Conservation (phyloP, 768 basidiomycete species). For the Calocera cornea region DNA sequence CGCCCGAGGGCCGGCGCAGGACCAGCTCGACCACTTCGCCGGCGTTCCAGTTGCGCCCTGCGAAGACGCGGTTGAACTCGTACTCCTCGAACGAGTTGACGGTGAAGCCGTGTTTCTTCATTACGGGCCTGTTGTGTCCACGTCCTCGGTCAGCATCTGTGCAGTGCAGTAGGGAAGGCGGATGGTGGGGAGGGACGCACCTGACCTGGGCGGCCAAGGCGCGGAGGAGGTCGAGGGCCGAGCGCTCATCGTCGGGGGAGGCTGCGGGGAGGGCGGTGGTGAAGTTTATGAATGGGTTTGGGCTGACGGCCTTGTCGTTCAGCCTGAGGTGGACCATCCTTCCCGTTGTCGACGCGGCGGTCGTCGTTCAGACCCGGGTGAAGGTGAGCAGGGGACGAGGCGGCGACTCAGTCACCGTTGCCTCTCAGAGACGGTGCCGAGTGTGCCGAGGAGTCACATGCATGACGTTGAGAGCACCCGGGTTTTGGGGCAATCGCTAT, state of each 20-base stretch:
- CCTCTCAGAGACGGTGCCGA: not conserved
- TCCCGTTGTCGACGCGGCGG: not conserved
- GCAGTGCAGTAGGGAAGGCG: too few species aligned
- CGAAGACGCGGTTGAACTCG: slow-evolving; percentile 62
- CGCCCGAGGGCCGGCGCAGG: slow-evolving; percentile 45
- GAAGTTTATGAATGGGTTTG: slow-evolving; percentile 67
- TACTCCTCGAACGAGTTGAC: slow-evolving; percentile 52
- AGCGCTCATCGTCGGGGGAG: slow-evolving; percentile 31
- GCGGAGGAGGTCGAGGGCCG: slow-evolving; percentile 53
- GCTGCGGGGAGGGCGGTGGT: slow-evolving; percentile 43
- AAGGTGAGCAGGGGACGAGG: too few species aligned
- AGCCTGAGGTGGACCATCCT: slow-evolving; percentile 60
- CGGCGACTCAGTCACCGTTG: not conserved
- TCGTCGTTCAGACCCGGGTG: too few species aligned
- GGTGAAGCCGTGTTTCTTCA: slow-evolving; percentile 51
- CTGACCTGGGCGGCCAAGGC: slow-evolving; percentile 73
- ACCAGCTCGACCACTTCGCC: slow-evolving; percentile 76
- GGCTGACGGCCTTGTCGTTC: slow-evolving; percentile 56
- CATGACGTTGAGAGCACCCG: too few species aligned
- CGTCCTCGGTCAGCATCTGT: too few species aligned
- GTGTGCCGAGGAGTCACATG: not conserved
- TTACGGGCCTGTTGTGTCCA: slow-evolving; percentile 35
- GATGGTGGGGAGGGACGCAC: not conserved
- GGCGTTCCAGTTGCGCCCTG: slow-evolving; percentile 72
- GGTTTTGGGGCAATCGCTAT: too few species aligned